Base-by-base conservation (phyloP, 139 green algal genomes). In the Diplosphaera chodatii region DNA sequence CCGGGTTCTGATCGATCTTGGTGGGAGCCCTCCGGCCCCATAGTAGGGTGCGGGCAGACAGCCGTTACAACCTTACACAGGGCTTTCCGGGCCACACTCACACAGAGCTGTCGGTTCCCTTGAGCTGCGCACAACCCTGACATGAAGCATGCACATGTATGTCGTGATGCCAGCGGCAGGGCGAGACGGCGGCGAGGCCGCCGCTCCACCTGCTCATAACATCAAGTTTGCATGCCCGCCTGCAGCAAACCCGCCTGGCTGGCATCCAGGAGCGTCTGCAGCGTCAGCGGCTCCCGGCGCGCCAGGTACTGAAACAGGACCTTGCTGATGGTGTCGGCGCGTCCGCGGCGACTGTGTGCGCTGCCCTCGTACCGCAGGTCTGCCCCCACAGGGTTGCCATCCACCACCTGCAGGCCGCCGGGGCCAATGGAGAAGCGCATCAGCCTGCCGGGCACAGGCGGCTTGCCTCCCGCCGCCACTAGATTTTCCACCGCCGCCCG, bases 281-380 rank as follows among this genome's bases (percentile, higher is more conserved):
- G 72, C 18, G 76, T 80, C 22, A 91, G 69, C 22, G 87, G 87
- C 20, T 75, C 18, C 4, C 69, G 77, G 18, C 90, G 66, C 15
- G 91, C 91, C 30, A 86, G 64, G 55, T 88, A 77, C 77, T 97
- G 91, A 71, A 97, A 97, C 15, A 96, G 15, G 30, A 87, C 78
- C 80, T 98, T 98, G 70, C 77, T 91, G n/a, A 87, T 76, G 29
- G 67, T 77, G 78, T 98, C 93, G 15, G 93, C 85, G 1, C 83
- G 73, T 1, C 89, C 90, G 25, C 88, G 72, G 8, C 76, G 80
- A 77, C 87, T 79, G 32, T 89, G 88, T 21, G 74, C 86, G 20
- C 76, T 31, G 3, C 84, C 89, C 27, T 78, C 32, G 55, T 86
- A 96, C 1, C 75, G 68, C 34, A 97, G 71, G 71, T 96, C 86